These are phyloP conservation scores for Lyophyllum decastes DNA, from an alignment of 768 basidiomycete genomes.

Conservation along the genomic window DNA sequence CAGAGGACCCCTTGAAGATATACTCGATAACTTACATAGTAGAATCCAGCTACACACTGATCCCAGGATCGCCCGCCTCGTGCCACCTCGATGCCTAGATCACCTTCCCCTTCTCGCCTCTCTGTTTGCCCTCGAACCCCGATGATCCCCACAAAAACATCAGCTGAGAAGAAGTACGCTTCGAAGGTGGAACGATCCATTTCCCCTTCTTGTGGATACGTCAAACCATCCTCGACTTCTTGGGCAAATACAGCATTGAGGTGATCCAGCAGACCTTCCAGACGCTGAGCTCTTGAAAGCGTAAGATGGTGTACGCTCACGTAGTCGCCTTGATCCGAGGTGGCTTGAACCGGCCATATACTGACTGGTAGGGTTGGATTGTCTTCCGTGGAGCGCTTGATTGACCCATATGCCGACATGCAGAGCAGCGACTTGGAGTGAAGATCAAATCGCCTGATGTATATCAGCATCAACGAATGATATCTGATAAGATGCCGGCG, in stretches of 20 bases:
- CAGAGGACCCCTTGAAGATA: constrained; percentile 6
- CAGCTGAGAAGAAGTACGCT: constrained; percentile 76
- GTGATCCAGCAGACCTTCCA: constrained; percentile 58
- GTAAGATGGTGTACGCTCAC: constrained; percentile 58
- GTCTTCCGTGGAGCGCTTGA: constrained; percentile 34
- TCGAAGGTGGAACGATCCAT: constrained; percentile 58
- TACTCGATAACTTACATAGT: constrained; percentile 56
- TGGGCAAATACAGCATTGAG: constrained; percentile 64
- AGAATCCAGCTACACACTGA: constrained; percentile 73
- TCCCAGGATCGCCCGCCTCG: constrained; percentile 59
- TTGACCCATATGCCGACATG: constrained; percentile 79
- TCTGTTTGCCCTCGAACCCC: constrained; percentile 22
- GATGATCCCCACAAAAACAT: constrained; percentile 70
- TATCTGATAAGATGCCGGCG: neutral
- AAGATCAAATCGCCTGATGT: no score
- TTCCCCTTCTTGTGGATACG: constrained; percentile 83
- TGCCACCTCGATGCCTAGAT: constrained; percentile 42
- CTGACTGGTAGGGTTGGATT: constrained; percentile 44
- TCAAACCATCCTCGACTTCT: constrained; percentile 73
- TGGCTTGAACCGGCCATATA: constrained; percentile 40
- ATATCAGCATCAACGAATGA: no score
- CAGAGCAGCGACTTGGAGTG: neutral
- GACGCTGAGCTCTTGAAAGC: constrained; percentile 34
- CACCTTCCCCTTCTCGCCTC: constrained; percentile 22
- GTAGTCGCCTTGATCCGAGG: constrained; percentile 19